Evolutionary conservation across 2,329 filamentous ascomycete species (phyloP), one percentile per base, ranked within the genome.

Genomic region (Phyllosticta citribraziliensis): DNA sequence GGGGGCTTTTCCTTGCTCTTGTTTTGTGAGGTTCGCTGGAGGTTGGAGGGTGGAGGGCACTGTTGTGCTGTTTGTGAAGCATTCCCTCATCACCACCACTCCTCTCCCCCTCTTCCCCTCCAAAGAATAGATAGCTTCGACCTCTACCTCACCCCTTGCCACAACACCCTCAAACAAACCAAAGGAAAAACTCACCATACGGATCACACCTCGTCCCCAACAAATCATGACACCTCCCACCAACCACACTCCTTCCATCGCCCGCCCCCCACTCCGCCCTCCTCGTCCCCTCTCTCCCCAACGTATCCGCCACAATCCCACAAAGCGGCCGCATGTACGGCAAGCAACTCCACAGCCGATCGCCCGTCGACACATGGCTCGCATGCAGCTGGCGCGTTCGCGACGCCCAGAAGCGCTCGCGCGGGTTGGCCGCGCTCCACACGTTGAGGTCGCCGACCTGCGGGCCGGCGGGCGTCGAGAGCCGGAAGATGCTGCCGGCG

Each of bases 371-470:
- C 52, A 95, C 82, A 70, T 95, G 90, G 2, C 86, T 86, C 14
- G 86, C 83, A 67, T 95, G 88, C 19, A 95, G 80, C 71, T 95
- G 89, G 62, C 86, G 82, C 12, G 89, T 94, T 47, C 90, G 82
- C 0, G 84, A 80, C 1, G 90, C 89, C 90, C 89, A 95, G 77
- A 95, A 90, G 52, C 85, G 81, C 71, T 95, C 90, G 14, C 88
- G 83, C 0, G 89, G 87, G 72, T 94, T 91, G 64, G 85, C 76
- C 5, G 80, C 79, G 67, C 88, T 89, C 88, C 88, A 95, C 67
- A 94, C 81, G 72, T 95, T 95, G 19, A 94, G 76, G 67, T 94
- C 90, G 59, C 89, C 88, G 56, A 95, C 89, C 75, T 95, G 90
- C 0, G 90, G 84, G 0, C 90, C 90, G 60, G 86, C 78, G 0